Percentiles rank a stretch among this genome's conserved stretches.
These are phyloP conservation scores for Fusarium protoensiforme DNA, from an alignment of 2,329 filamentous ascomycete species.

Conservation along the genomic window DNA sequence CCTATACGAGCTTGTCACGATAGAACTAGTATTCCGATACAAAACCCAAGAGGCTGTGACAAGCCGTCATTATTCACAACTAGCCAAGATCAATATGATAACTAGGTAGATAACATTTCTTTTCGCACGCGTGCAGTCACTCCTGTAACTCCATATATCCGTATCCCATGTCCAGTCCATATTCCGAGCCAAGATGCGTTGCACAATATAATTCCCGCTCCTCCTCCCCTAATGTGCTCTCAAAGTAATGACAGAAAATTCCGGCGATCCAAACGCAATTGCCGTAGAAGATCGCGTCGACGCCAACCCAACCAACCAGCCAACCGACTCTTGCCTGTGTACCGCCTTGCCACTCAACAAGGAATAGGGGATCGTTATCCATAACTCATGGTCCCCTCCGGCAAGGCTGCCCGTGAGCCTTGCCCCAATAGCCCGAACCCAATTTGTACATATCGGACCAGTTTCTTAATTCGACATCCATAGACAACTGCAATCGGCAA, in stretches of 20 bases:
- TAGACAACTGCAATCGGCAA: constrained; percentile 65
- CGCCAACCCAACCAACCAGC: constrained; percentile 10
- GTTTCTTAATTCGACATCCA: constrained; percentile 59
- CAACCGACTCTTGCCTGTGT: constrained; percentile 18
- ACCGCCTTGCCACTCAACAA: constrained; percentile 22
- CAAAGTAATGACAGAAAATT: constrained; percentile 25
- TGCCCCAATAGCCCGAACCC: not conserved
- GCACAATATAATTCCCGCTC: constrained; percentile 17
- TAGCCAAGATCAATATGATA: not conserved
- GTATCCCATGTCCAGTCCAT: constrained; percentile 3
- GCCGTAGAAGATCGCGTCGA: constrained; percentile 11
- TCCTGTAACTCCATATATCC: constrained; percentile 33
- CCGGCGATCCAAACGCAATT: constrained; percentile 15
- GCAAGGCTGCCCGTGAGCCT: not conserved
- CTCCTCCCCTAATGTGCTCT: constrained; percentile 28
- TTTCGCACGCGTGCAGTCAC: constrained; percentile 28
- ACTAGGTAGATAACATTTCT: constrained; percentile 17
- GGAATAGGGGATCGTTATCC: constrained; percentile 4
- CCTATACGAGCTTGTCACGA: not conserved
- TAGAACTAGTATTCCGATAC: not conserved
- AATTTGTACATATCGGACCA: constrained; percentile 5
- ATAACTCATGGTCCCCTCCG: not conserved
- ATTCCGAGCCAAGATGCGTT: constrained; percentile 25
- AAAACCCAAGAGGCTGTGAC: not conserved
- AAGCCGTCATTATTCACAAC: not conserved